These are phyloP conservation scores for Rhizodiscina lignyota DNA, from an alignment of 495 filamentous ascomycete genomes.

Conservation along the genomic window DNA sequence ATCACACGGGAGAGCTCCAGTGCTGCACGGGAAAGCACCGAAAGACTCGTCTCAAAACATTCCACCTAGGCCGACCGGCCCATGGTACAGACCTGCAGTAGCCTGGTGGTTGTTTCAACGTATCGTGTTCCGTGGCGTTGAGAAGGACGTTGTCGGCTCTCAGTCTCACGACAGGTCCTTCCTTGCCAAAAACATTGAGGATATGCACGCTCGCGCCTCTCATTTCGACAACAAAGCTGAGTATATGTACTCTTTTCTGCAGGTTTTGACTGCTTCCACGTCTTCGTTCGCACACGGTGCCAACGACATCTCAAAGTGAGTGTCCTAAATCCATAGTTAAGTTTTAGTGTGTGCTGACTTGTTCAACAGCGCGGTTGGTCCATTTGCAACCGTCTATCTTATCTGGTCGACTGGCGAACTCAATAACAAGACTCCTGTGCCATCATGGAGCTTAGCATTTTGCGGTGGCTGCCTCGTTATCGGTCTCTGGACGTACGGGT, in stretches of 20 bases:
- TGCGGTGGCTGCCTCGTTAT: conserved; percentile 31
- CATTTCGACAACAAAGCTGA: conserved; percentile 65
- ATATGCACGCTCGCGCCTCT: conserved; percentile 37
- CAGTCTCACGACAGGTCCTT: conserved; percentile 7
- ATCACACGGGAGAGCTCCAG: too few species aligned
- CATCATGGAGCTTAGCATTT: conserved; percentile 31
- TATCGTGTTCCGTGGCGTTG: conserved; percentile 12
- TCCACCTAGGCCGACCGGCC: conserved; percentile 1
- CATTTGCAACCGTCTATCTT: conserved; percentile 51
- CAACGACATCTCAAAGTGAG: conserved; percentile 69
- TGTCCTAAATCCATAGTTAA: too few species aligned
- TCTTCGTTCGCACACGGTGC: conserved; percentile 66
- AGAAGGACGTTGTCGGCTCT: conserved; percentile 9
- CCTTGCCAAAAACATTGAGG: conserved; percentile 11
- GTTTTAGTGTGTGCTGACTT: too few species aligned
- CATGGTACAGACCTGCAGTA: conserved; percentile 6
- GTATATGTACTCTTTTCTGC: conserved; percentile 59
- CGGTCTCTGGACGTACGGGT: conserved; percentile 46
- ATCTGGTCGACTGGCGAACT: conserved; percentile 43
- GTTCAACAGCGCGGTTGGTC: conserved; percentile 60
- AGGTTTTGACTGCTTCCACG: conserved; percentile 57
- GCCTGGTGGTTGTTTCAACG: conserved; percentile 4
- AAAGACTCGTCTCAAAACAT: too few species aligned
- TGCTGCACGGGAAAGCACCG: too few species aligned
- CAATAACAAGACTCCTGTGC: conserved; percentile 33